Conservation (phyloP, 495 filamentous ascomycete genomes). For the Penicillium crystallinum region DNA sequence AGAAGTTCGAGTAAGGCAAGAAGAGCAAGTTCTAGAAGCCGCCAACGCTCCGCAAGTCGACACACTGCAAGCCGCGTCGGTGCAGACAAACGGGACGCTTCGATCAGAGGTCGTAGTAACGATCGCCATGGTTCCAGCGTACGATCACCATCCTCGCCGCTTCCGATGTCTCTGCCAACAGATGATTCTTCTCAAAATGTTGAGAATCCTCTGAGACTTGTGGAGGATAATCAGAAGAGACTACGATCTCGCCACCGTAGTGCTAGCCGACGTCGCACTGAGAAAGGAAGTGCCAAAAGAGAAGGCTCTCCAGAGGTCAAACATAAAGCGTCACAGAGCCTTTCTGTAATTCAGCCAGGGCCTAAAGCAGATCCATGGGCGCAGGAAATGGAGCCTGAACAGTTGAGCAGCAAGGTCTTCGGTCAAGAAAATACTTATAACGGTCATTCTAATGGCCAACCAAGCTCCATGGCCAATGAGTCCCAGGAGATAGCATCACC, state of each 20-base stretch:
- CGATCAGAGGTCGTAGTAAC: slow-evolving; percentile 47
- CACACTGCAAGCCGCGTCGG: slow-evolving; percentile 45
- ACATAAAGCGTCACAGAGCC: slow-evolving; percentile 18
- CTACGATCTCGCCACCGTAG: slow-evolving; percentile 58
- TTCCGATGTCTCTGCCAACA: slow-evolving; percentile 56
- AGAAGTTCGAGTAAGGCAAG: slow-evolving; percentile 36
- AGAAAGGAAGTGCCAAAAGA: slow-evolving; percentile 40
- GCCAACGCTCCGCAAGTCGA: slow-evolving; percentile 39
- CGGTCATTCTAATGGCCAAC: slow-evolving; percentile 5
- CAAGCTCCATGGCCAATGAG: slow-evolving; percentile 15
- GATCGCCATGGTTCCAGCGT: slow-evolving; percentile 53
- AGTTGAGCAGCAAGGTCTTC: slow-evolving; percentile 19
- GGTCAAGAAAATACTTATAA: slow-evolving; percentile 16
- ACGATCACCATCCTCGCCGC: slow-evolving; percentile 75
- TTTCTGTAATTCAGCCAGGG: slow-evolving; percentile 41
- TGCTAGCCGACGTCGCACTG: slow-evolving; percentile 41
- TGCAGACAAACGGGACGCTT: slow-evolving; percentile 35
- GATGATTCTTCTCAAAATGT: slow-evolving; percentile 29
- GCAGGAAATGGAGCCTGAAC: slow-evolving; percentile 1
- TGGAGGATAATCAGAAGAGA: slow-evolving; percentile 56
- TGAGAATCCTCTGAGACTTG: slow-evolving; percentile 58
- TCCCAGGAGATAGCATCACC: slow-evolving; percentile 19
- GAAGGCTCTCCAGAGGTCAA: slow-evolving; percentile 45
- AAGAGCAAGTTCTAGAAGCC: slow-evolving; percentile 33
- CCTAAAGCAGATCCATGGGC: neutral